phyloP scores from a whole-genome alignment of 257 asterid genomes.

The Craterostigma plantagineum region DNA sequence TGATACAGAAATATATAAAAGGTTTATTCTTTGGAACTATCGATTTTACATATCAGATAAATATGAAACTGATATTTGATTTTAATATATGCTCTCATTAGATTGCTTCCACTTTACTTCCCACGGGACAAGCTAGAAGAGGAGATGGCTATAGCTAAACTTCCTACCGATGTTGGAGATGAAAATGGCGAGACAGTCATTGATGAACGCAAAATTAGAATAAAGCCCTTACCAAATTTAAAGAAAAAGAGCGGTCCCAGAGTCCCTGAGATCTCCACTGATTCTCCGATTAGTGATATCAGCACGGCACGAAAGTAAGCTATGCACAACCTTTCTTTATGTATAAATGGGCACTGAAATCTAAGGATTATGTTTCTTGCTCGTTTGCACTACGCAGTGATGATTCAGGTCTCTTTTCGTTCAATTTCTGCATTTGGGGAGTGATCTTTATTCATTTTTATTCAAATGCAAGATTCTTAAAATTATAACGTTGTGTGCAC shows the following conservation, averaged over 20 bases:
- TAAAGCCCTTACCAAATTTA: slow-evolving; percentile 66
- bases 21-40: slow-evolving; percentile 8
- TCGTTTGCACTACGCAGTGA: too few species aligned
- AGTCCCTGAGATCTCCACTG: slow-evolving; percentile 22
- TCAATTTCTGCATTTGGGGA: neutral
- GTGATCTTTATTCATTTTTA: neutral
- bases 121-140: slow-evolving; percentile 89
- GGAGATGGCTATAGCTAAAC: slow-evolving; percentile 58
- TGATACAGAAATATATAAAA: slow-evolving; percentile 92
- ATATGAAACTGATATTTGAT: neutral
- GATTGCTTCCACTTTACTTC: slow-evolving; percentile 95
- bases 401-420: too few species aligned
- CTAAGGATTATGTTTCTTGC: too few species aligned
- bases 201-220: slow-evolving; percentile 90
- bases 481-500: neutral
- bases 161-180: slow-evolving; percentile 99
- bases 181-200: slow-evolving; percentile 90
- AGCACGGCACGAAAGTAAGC: slow-evolving; percentile 31
- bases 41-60: neutral
- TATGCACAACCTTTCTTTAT: neutral
- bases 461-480: slow-evolving; percentile 4
- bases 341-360: too few species aligned
- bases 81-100: slow-evolving; percentile 10
- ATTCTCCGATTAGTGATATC: slow-evolving; percentile 32
- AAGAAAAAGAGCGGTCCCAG: slow-evolving; percentile 29